Evolutionary conservation across 345 rosid species (phyloP), one percentile per base, ranked within the genome.

Genomic region (Eucalyptus pumila): DNA sequence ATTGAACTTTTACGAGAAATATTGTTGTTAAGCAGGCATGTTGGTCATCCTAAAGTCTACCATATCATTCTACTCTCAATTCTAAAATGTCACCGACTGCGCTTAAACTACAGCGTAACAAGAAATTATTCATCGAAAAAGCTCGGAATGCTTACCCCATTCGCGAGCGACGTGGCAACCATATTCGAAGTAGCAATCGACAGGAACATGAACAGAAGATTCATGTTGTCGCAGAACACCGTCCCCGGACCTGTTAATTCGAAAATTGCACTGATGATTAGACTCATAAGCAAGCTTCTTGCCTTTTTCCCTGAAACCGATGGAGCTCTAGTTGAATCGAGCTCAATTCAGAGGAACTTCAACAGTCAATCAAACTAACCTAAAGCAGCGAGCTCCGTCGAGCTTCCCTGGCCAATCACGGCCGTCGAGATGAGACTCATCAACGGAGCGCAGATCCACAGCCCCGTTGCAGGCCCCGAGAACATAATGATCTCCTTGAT

Each of bases 121-220:
- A 85, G 51, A 45, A 45, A 85, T 32, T 48, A 26, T 85, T 30
- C 34, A 47, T 85, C 51, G 19, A 8, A 4, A 85, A 85, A 47
- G 51, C 32, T 65, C 9, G 4, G 34, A 85, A 88, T 89, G 86
- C 94, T 91, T 88, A 96, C 99, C 96, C 92, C 93, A 92, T 91
- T 94, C 80, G 99, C 96, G 76, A 96, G 98, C 87, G 99, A 95
- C 88, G 97, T 97, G 86, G 99, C 99, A 40, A 97, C 97, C 97
- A 97, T 92, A 91, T 97, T 97, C 17, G 99, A 97, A 85, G 99
- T 97, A 89, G 98, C 97, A 89, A 97, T 93, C 6, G 99, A 95
- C 80, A 97, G 97, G 93, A 96, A 96, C 99, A 97, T 96, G 93
- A 97, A 97, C 87, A 91, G 89, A 87, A 96, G 95, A 87, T 95